These are phyloP conservation scores for Penicillium sp. DNA, from an alignment of 2,329 filamentous ascomycete genomes.

Conservation along the genomic window DNA sequence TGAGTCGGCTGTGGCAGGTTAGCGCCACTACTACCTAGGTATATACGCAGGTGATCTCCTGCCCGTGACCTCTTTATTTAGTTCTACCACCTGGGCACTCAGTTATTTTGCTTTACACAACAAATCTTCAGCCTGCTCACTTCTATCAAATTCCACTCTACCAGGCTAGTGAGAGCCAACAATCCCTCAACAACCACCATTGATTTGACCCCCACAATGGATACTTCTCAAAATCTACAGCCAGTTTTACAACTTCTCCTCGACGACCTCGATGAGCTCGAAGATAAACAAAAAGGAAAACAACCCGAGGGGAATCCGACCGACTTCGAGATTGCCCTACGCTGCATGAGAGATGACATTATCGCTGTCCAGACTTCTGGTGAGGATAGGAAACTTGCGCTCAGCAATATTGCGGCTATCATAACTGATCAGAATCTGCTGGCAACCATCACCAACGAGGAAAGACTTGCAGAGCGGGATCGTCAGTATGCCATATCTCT, in stretches of 20 bases:
- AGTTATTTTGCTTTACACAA: no score
- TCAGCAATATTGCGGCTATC: constrained; percentile 8
- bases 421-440: constrained; percentile 9
- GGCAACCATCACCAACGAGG: neutral
- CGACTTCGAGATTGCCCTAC: constrained; percentile 9
- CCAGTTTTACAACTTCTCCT: constrained; percentile 5
- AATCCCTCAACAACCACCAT: no score
- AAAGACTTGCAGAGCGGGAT: constrained; percentile 7
- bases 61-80: no score
- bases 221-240: no score
- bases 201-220: no score
- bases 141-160: no score
- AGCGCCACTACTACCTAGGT: no score
- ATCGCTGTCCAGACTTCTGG: neutral
- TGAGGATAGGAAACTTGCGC: constrained; percentile 4
- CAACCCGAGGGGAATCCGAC: constrained; percentile 2
- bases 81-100: no score
- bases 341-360: constrained; percentile 5
- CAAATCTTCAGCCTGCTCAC: no score
- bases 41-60: no score
- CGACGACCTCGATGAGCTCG: constrained; percentile 2
- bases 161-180: no score
- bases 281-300: constrained; percentile 8
- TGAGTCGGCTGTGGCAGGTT: no score
- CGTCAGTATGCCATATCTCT: constrained; percentile 5